Percentiles rank a stretch among this genome's conserved stretches.
Conservation (phyloP, 2,329 filamentous ascomycete species). For the Aureobasidium namibiae region DNA sequence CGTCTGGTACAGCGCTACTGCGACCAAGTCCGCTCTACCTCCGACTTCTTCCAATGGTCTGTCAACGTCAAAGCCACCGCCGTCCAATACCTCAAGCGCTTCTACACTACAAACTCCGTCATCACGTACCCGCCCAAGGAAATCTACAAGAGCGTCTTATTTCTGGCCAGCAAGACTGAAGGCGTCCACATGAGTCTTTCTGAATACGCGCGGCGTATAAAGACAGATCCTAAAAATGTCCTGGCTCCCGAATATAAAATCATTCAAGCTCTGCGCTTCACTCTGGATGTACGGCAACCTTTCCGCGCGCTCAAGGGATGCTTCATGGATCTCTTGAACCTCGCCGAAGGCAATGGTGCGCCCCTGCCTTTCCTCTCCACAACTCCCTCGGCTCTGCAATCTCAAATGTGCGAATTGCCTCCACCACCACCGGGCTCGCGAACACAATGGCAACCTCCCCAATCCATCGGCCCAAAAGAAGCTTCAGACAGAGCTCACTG, state of each 20-base stretch:
- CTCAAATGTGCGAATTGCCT: slow-evolving; percentile 24
- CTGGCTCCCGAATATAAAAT: slow-evolving; percentile 88
- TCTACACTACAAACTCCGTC: slow-evolving; percentile 90
- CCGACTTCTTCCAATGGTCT: slow-evolving; percentile 52
- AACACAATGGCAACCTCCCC: slow-evolving; percentile 2
- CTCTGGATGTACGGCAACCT: slow-evolving; percentile 86
- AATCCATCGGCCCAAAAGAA: slow-evolving; percentile 14
- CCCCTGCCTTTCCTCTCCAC: slow-evolving; percentile 1
- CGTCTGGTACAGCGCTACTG: slow-evolving; percentile 75
- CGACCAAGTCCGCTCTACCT: slow-evolving; percentile 38
- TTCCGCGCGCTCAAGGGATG: slow-evolving; percentile 81
- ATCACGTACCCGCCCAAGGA: slow-evolving; percentile 94
- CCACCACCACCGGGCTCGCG: not conserved
- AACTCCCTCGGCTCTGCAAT: slow-evolving; percentile 21
- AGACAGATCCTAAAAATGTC: slow-evolving; percentile 66
- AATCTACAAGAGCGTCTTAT: slow-evolving; percentile 82
- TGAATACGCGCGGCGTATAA: slow-evolving; percentile 48
- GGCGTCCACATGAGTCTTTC: slow-evolving; percentile 63
- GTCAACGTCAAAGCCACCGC: slow-evolving; percentile 64
- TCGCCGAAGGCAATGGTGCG: slow-evolving; percentile 52
- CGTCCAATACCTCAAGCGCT: slow-evolving; percentile 82
- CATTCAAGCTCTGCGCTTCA: slow-evolving; percentile 85
- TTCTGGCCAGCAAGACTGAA: slow-evolving; percentile 90
- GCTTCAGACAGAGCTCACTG: slow-evolving; percentile 42
- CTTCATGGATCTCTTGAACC: slow-evolving; percentile 68